Base-by-base conservation (phyloP, 2,329 filamentous ascomycete species). In the Talaromyces sp. region DNA sequence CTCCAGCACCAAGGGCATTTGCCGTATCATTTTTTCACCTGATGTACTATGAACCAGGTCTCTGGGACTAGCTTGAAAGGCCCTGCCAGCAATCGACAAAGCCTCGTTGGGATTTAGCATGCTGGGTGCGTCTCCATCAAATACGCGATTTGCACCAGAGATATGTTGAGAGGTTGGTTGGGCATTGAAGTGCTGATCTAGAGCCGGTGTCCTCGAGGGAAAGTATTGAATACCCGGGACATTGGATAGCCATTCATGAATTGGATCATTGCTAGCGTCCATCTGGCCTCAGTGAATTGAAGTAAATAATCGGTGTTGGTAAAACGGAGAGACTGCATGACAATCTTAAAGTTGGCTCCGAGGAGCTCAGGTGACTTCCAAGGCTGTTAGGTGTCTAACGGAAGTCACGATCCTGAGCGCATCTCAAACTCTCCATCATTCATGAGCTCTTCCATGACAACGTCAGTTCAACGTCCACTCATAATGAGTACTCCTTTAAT, bases 161-260 rank as follows among this genome's bases (percentile, higher is more conserved):
- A 9, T 27, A 5, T 27, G 24, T 27, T 27, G n/a, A 32, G 30
- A 32, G 30, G 33, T 35, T 35, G 3, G 3, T 19, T 19, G 36
- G 3, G 8, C 13, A 6, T 16, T 44, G 40, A n/a, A n/a, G n/a
- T n/a, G n/a, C n/a, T 32, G 11, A 8, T 14, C 19, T 27, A 4
- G 11, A 22, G 22, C 13, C 24, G 27, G n/a, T 6, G 9, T 32
- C 32, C 24, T 20, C 3, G 16, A 10, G 27, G 16, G 10, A 19
- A 8, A 36, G 35, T 7, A n/a, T 20, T 20, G 5, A 20, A 3
- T 35, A 44, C 51, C 36, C 17, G 48, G 36, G 4, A 61, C 45
- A 11, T 27, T 50, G 27, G 51, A 48, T 40, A 64, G 41, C 61
- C 61, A 64, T 37, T 36, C 54, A 3, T 60, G 41, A n/a, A 64